Evolutionary conservation across 1,139 yeast species (phyloP).

Genomic region (Scheffersomyces lignicola): DNA sequence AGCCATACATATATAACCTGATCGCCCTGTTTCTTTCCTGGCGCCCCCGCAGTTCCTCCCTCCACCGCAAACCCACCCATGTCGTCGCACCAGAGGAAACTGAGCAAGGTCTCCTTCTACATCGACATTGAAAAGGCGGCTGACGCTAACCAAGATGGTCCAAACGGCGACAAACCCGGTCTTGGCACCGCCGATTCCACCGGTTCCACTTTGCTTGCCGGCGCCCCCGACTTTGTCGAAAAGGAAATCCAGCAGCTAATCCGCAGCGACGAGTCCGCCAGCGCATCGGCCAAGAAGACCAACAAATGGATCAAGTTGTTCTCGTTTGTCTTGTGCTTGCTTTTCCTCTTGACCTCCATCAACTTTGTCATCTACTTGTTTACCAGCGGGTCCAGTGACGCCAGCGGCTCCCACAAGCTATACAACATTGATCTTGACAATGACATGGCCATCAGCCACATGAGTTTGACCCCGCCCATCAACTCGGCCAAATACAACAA

Average conservation of each 20-base stretch:
- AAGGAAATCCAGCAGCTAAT: neutral
- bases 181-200: too few species aligned
- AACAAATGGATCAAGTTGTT: neutral
- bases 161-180: neutral
- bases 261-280: neutral
- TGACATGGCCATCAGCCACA: neutral
- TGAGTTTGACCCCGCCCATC: neutral
- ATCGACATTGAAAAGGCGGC: constrained; percentile 17
- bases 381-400: neutral
- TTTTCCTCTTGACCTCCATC: neutral
- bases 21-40: too few species aligned
- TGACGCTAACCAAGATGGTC: constrained; percentile 1
- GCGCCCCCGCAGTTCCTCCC: too few species aligned
- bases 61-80: too few species aligned
- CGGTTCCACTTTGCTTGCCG: too few species aligned
- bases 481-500: neutral
- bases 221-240: too few species aligned
- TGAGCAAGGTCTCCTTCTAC: constrained; percentile 14
- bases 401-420: neutral
- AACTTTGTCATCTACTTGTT: neutral
- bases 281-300: neutral
- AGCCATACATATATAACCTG: too few species aligned
- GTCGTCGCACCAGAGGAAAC: constrained; percentile 8
- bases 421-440: constrained; percentile 1
- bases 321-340: neutral